These are phyloP conservation scores for Gyromitra esculenta DNA, from an alignment of 2,329 filamentous ascomycete genomes.

Conservation along the genomic window DNA sequence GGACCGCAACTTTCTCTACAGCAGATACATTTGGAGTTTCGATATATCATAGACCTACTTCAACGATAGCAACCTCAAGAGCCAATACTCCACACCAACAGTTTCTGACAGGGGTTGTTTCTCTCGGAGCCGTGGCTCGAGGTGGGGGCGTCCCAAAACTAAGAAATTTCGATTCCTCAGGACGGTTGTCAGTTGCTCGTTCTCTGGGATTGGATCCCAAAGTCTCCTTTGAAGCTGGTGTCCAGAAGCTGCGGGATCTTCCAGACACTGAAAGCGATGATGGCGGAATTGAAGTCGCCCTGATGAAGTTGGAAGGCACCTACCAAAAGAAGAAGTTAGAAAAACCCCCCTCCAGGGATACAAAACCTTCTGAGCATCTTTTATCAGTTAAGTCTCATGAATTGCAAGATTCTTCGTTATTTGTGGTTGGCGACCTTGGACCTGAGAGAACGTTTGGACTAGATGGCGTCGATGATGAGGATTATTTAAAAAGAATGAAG, in stretches of 20 bases:
- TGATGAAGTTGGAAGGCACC: conserved; percentile 90
- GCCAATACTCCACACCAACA: conserved; percentile 44
- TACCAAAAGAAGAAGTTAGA: conserved; percentile 68
- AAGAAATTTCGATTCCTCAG: conserved; percentile 22
- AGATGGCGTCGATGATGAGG: conserved; percentile 50
- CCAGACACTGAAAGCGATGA: conserved; percentile 82
- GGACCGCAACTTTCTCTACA: conserved; percentile 48
- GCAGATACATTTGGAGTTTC: conserved; percentile 46
- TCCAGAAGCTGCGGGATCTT: conserved; percentile 84
- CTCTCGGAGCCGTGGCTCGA: conserved; percentile 57
- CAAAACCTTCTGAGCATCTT: conserved; percentile 24
- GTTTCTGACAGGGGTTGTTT: conserved; percentile 54
- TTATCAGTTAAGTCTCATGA: conserved; percentile 10
- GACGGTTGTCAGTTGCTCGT: conserved; percentile 36
- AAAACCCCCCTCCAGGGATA: conserved; percentile 48
- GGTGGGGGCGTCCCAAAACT: conserved; percentile 43
- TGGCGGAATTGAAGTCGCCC: conserved; percentile 88
- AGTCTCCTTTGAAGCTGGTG: conserved; percentile 85
- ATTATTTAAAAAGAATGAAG: conserved; percentile 49
- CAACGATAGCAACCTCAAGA: conserved; percentile 42
- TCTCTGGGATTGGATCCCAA: conserved; percentile 49
- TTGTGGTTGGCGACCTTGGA: conserved; percentile 24
- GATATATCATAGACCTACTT: conserved; percentile 41
- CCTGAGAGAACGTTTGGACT: conserved; percentile 29
- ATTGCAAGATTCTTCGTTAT: conserved; percentile 42